These are phyloP conservation scores for Vitis hybrid DNA, from an alignment of 177 flowering plant species.

Conservation along the genomic window DNA sequence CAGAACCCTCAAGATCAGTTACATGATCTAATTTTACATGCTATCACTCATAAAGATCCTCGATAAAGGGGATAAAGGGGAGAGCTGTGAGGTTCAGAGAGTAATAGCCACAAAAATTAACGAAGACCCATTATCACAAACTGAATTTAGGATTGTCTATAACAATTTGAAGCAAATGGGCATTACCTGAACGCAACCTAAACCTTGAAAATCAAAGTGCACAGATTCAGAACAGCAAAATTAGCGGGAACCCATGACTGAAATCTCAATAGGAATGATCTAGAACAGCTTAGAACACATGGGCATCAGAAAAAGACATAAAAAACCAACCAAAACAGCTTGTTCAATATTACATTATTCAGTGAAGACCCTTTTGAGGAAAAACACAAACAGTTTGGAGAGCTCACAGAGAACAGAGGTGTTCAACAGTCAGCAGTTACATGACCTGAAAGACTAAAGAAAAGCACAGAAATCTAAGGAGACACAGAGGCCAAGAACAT, in stretches of 20 bases:
- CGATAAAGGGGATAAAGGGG: slow-evolving; percentile 5
- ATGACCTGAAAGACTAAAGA: slow-evolving; percentile 17
- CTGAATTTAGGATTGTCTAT: slow-evolving; percentile 15
- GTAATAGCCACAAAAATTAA: slow-evolving; percentile 29
- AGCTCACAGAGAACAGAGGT: slow-evolving; percentile 5
- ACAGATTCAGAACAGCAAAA: slow-evolving; percentile 10
- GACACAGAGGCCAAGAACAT: slow-evolving; percentile 8
- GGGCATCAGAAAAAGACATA: slow-evolving; percentile 24
- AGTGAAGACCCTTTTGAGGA: slow-evolving; percentile 14
- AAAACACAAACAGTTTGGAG: slow-evolving; percentile 7
- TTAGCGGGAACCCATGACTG: slow-evolving; percentile 51
- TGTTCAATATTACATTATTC: slow-evolving; percentile 32
- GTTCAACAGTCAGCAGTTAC: slow-evolving; percentile 18
- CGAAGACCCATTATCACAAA: slow-evolving; percentile 38
- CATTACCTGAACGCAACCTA: slow-evolving; percentile 16
- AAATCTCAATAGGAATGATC: slow-evolving; percentile 8
- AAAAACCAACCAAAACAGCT: background rate
- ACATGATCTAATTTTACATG: slow-evolving; percentile 31
- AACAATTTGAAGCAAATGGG: slow-evolving; percentile 32
- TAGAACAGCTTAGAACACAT: slow-evolving; percentile 23
- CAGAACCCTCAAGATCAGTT: slow-evolving; percentile 18
- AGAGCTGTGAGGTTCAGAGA: background rate
- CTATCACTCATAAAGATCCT: slow-evolving; percentile 3
- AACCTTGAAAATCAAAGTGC: slow-evolving; percentile 11
- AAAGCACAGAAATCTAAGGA: background rate